Evolutionary conservation across 1,139 yeast species (phyloP).

Genomic region (Blastobotrys petasosporus): DNA sequence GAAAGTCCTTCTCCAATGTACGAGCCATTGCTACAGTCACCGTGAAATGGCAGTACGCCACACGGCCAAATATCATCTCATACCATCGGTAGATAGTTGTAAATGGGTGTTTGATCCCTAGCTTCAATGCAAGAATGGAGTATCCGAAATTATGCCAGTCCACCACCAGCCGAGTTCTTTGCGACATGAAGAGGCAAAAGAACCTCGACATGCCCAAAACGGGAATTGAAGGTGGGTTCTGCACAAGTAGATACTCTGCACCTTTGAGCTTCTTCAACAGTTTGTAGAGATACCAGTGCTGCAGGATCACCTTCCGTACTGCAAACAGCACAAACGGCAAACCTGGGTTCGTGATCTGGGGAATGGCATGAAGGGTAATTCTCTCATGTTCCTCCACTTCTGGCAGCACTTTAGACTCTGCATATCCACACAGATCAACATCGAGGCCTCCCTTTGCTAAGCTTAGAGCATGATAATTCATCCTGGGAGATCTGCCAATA

Average conservation of each 20-base stretch:
- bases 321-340: constrained; percentile 60
- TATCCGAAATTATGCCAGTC: constrained; percentile 98
- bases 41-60: constrained; percentile 65
- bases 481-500: constrained; percentile 91
- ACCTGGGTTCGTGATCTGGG: constrained; percentile 40
- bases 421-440: constrained; percentile 83
- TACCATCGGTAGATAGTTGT: constrained; percentile 50
- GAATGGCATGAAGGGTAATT: constrained; percentile 36
- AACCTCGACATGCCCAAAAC: constrained; percentile 58
- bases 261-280: constrained; percentile 54
- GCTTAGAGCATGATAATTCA: constrained; percentile 84
- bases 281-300: constrained; percentile 43
- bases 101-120: constrained; percentile 50
- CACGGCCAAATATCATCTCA: constrained; percentile 45
- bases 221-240: constrained; percentile 94
- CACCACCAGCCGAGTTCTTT: constrained; percentile 59
- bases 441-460: constrained; percentile 62
- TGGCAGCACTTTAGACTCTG: constrained; percentile 38
- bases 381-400: constrained; percentile 21
- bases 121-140: constrained; percentile 68
- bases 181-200: constrained; percentile 48
- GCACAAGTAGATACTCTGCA: constrained; percentile 60
- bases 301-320: constrained; percentile 51
- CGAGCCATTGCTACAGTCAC: constrained; percentile 73
- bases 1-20: constrained; percentile 52